Evolutionary conservation across 352 stramenopile genomes (phyloP), one percentile per base, ranked within the genome.

Genomic region (Halophytophthora polymorphica): DNA sequence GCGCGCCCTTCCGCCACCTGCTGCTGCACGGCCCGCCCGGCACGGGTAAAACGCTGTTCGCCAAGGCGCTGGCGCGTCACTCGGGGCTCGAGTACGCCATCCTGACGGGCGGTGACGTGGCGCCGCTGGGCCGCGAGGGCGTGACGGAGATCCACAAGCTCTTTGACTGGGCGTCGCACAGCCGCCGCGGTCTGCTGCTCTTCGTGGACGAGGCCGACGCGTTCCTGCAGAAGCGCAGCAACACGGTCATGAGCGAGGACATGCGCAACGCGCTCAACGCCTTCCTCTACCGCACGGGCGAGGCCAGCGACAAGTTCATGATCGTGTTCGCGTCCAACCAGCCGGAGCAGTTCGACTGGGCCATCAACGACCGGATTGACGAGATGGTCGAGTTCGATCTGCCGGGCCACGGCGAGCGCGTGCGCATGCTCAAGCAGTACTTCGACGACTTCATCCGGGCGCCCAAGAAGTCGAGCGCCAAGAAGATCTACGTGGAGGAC

Each of bases 161-260:
- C n/a, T 99, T 99, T 68, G 96, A 99, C 74, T 99, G 96, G 96
- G 96, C 96, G 31, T 97, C 97, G 66, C 97, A 97, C 52, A 96
- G 82, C 58, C 82, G 86, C 43, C 90, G 91, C 33, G 97, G 97
- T 43, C 69, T 99, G 58, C 60, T 99, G 49, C 72, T 99, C 5
- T 99, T 99, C 64, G 93, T 99, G 4, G 97, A 99, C 67, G 97
- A 99, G 69, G 97, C 97, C 44, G 97, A 99, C 83, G 97, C 97
- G 29, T 99, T 99, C 71, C 78, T 99, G 44, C 90, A 98, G 67
- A 98, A 97, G 74, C 88, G 97, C 62, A 98, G 96, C 57, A 93
- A 95, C 61, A 83, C 80, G 19, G 80, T 91, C 42, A 96, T 96
- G 83, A 93, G 80, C 44, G 97, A 99, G 71, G 96, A 99, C 84